Conservation (phyloP, 2,329 filamentous ascomycete genomes). For the Aspergillus sp. region DNA sequence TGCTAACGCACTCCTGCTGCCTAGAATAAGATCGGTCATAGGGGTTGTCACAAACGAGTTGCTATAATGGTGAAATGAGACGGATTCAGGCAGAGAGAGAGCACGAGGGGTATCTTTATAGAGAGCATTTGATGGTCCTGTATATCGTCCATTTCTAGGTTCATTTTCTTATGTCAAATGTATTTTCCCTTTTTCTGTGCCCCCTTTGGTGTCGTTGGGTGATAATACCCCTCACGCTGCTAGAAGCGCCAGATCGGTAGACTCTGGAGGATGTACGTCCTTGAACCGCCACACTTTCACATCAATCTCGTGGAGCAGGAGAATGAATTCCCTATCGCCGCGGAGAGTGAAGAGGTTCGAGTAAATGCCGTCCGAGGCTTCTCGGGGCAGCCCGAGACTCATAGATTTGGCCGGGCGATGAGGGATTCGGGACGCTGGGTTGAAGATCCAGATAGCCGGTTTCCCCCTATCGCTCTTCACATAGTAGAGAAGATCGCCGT, state of each 20-base stretch:
- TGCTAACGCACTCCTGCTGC: conserved; percentile 19
- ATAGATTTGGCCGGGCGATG: conserved; percentile 17
- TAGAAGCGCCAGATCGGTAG: background rate
- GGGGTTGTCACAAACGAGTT: conserved; percentile 6
- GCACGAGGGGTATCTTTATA: conserved; percentile 20
- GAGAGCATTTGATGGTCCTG: conserved; percentile 27
- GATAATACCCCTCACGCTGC: background rate
- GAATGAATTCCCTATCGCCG: conserved; percentile 24
- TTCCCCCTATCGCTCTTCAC: conserved; percentile 21
- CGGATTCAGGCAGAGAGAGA: conserved; percentile 6
- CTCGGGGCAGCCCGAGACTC: conserved; percentile 14
- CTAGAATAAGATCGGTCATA: conserved; percentile 16
- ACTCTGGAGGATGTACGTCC: background rate
- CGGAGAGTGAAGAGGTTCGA: conserved; percentile 10
- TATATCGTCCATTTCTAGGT: conserved; percentile 24
- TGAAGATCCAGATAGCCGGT: conserved; percentile 22
- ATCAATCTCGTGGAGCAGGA: conserved; percentile 19
- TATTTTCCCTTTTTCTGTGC: conserved; percentile 8
- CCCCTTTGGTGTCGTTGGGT: conserved; percentile 9
- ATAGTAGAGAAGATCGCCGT: conserved; percentile 22
- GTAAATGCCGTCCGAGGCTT: conserved; percentile 12
- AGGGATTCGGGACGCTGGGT: conserved; percentile 12
- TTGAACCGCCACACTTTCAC: conserved; percentile 30
- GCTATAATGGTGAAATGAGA: conserved; percentile 14
- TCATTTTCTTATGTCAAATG: conserved; percentile 15